These are phyloP conservation scores for Mucor lusitanicus DNA, from an alignment of 371 early-diverging fungal genomes.

Conservation along the genomic window DNA sequence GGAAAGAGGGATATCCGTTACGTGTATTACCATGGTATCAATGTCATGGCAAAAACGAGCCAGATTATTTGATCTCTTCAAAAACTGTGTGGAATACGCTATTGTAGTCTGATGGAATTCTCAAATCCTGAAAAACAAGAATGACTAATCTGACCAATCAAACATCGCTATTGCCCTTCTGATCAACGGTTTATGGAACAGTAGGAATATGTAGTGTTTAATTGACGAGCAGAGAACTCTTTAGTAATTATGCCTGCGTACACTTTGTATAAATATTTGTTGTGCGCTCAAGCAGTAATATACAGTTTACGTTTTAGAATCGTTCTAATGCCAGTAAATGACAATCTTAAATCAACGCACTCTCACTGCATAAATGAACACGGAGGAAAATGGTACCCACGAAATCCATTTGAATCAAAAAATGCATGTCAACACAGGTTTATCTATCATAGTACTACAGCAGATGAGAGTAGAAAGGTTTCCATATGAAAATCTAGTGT, in stretches of 20 bases:
- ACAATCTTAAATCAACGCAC: too few species aligned
- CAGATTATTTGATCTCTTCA: not conserved
- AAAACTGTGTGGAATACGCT: not conserved
- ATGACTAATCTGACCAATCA: not conserved
- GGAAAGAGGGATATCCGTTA: not conserved
- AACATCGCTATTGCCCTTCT: not conserved
- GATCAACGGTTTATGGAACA: not conserved
- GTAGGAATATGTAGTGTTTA: not conserved
- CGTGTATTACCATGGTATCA: not conserved
- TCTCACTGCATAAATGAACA: too few species aligned
- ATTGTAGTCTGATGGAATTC: not conserved
- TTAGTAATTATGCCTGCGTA: not conserved
- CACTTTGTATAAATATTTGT: not conserved
- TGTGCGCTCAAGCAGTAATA: not conserved
- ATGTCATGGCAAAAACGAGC: not conserved
- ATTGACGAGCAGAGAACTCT: not conserved
- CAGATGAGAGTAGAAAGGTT: not conserved
- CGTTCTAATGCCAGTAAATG: not conserved
- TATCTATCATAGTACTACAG: not conserved
- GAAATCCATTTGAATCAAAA: not conserved
- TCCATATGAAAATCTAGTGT: not conserved
- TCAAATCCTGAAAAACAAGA: not conserved
- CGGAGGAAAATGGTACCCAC: too few species aligned
- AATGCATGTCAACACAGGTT: not conserved
- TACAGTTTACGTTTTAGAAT: too few species aligned